phyloP scores from a whole-genome alignment of 208 protist species.

The Blastocrithidia nonstop region DNA sequence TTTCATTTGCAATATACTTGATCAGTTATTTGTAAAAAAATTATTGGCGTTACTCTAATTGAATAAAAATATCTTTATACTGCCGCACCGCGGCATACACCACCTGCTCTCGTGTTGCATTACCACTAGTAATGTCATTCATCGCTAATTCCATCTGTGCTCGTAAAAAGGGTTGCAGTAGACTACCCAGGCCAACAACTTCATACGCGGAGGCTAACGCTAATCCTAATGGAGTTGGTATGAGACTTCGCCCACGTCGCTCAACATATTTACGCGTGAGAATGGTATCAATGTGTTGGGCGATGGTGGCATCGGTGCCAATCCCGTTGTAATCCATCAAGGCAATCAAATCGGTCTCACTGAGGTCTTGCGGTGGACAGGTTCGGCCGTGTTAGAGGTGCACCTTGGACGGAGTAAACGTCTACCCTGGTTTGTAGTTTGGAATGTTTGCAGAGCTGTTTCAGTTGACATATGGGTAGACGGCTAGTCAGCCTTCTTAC shows the following conservation, averaged over 20 bases:
- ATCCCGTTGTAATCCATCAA: constrained; percentile 97
- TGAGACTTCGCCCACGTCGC: constrained; percentile 60
- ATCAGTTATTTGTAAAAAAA: constrained; percentile 39
- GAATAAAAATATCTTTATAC: constrained; percentile 68
- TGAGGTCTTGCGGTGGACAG: constrained; percentile 84
- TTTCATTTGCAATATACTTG: constrained; percentile 22
- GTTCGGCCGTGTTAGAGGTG: constrained; percentile 70
- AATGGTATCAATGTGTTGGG: constrained; percentile 97
- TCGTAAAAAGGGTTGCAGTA: constrained; percentile 84
- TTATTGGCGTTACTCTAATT: constrained; percentile 16
- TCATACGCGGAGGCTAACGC: constrained; percentile 93
- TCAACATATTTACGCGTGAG: constrained; percentile 85
- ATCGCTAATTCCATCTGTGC: constrained; percentile 91
- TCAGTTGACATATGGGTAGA: constrained; percentile 87
- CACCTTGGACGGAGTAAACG: constrained; percentile 78
- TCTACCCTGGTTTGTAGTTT: constrained; percentile 76
- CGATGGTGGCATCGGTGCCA: constrained; percentile 99
- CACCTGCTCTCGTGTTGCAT: constrained; percentile 61
- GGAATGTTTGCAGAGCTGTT: constrained; percentile 78
- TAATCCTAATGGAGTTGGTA: constrained; percentile 90
- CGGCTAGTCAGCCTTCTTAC: constrained; percentile 89
- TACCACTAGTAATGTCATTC: constrained; percentile 62
- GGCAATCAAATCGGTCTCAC: constrained; percentile 94
- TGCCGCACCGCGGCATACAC: constrained; percentile 54
- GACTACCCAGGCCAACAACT: constrained; percentile 78